Percentiles rank a stretch among this genome's conserved stretches.
Evolutionary conservation across 495 filamentous ascomycete genomes (phyloP).

Genomic region (Aspergillus avenaceus): DNA sequence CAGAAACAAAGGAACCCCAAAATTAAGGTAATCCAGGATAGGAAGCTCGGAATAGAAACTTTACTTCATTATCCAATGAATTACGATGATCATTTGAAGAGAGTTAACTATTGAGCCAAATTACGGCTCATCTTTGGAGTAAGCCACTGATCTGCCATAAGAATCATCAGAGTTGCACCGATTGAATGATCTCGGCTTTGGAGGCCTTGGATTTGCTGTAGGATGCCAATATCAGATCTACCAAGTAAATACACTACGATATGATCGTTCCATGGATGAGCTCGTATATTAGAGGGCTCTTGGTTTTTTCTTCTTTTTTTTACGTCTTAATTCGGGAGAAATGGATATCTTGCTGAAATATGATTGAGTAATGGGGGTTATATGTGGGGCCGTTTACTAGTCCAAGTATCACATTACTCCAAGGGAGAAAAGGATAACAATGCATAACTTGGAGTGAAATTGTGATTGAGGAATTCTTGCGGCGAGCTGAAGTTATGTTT

Average conservation of each 20-base stretch:
- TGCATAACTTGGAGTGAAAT: too few species aligned
- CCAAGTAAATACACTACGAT: not conserved
- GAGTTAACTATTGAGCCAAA: not conserved
- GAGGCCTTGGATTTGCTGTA: not conserved
- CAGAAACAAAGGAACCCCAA: not conserved
- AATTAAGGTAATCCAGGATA: not conserved
- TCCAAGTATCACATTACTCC: too few species aligned
- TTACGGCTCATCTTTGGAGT: not conserved
- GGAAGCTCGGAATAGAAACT: not conserved
- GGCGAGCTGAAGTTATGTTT: too few species aligned
- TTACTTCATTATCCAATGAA: not conserved
- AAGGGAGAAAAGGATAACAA: too few species aligned
- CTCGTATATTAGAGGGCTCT: not conserved
- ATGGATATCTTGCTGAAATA: too few species aligned
- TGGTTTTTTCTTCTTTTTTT: not conserved
- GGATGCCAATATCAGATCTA: not conserved
- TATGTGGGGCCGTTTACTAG: too few species aligned
- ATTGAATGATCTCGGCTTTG: not conserved
- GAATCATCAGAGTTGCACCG: not conserved
- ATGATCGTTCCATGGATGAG: not conserved
- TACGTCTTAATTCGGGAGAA: too few species aligned
- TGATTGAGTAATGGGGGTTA: not conserved
- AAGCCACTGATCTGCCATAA: not conserved
- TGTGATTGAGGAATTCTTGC: too few species aligned
- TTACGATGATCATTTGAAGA: not conserved